phyloP scores from a whole-genome alignment of 1,284 basidiomycete species.

The Abortiporus biennis region DNA sequence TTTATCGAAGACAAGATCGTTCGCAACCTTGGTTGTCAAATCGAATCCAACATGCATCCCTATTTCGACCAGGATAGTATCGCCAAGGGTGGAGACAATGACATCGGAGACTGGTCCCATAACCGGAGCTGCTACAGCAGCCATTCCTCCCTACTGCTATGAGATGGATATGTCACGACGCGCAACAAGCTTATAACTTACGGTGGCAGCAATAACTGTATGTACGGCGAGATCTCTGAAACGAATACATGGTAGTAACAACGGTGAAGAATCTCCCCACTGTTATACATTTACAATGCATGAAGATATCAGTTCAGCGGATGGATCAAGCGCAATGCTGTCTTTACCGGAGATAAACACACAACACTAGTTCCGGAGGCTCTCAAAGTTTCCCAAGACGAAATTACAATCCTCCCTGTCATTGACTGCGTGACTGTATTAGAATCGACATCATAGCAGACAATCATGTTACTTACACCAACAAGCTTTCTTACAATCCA shows the following conservation, averaged over 20 bases:
- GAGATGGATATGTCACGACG: neutral
- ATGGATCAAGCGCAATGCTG: slow-evolving; percentile 3
- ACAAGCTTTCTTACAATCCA: slow-evolving; percentile 63
- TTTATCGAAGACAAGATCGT: slow-evolving; percentile 50
- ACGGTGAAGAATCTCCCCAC: slow-evolving; percentile 63
- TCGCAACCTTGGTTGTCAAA: slow-evolving; percentile 39
- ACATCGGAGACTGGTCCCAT: slow-evolving; percentile 51
- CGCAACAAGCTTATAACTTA: slow-evolving; percentile 23
- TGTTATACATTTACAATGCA: slow-evolving; percentile 16
- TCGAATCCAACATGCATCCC: slow-evolving; percentile 51
- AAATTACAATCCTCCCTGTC: slow-evolving; percentile 61
- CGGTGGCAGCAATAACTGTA: slow-evolving; percentile 54
- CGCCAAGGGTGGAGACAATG: slow-evolving; percentile 44
- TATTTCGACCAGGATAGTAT: slow-evolving; percentile 50
- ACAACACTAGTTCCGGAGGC: slow-evolving; percentile 55
- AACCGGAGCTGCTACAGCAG: slow-evolving; percentile 46
- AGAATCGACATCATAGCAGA: slow-evolving; percentile 9
- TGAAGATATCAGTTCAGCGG: neutral
- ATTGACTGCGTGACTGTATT: slow-evolving; percentile 40
- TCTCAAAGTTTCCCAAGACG: slow-evolving; percentile 55
- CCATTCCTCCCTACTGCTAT: slow-evolving; percentile 45
- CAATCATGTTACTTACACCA: slow-evolving; percentile 37
- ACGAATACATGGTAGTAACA: slow-evolving; percentile 59
- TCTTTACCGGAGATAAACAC: slow-evolving; percentile 54
- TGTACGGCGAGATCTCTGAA: slow-evolving; percentile 60